Conservation (phyloP, 495 filamentous ascomycete species). For the Lophiotrema nucula region DNA sequence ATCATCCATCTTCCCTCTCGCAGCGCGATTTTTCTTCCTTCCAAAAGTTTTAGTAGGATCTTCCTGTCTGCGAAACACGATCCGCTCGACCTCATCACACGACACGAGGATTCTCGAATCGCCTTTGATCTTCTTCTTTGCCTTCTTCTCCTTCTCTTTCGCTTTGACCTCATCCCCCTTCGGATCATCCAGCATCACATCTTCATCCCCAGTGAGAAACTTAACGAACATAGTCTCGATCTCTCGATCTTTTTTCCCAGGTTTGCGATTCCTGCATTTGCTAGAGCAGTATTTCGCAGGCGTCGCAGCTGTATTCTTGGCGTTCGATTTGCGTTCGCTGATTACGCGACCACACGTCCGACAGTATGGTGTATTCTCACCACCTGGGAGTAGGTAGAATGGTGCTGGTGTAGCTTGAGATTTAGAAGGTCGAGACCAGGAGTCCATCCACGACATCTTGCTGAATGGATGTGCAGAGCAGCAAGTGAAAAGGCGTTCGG, state of each 20-base stretch:
- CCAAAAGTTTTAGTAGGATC: slow-evolving; percentile 40
- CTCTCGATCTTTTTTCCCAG: slow-evolving; percentile 26
- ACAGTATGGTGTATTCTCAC: slow-evolving; percentile 43
- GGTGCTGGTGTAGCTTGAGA: slow-evolving; percentile 41
- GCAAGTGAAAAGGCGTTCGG: background rate
- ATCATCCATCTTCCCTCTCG: slow-evolving; percentile 27
- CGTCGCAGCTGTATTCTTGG: slow-evolving; percentile 3
- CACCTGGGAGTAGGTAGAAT: slow-evolving; percentile 39
- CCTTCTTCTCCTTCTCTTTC: slow-evolving; percentile 17
- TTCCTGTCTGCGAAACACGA: slow-evolving; percentile 38
- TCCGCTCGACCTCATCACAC: slow-evolving; percentile 37
- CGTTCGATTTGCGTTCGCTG: slow-evolving; percentile 32
- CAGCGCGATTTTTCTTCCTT: slow-evolving; percentile 39
- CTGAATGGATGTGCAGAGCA: background rate
- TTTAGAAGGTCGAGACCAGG: slow-evolving; percentile 44
- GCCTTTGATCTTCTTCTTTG: slow-evolving; percentile 34
- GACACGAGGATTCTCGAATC: slow-evolving; percentile 35
- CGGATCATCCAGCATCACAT: background rate
- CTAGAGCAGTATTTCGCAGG: slow-evolving; percentile 39
- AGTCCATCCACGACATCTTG: slow-evolving; percentile 45
- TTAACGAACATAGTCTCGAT: slow-evolving; percentile 34
- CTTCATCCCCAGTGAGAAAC: slow-evolving; percentile 16
- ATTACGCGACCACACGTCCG: slow-evolving; percentile 45
- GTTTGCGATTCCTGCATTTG: slow-evolving; percentile 35
- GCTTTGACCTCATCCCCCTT: slow-evolving; percentile 7